Percentiles rank a stretch among this genome's conserved stretches.
phyloP scores from a whole-genome alignment of 441 rosid species.

The Raphanus hybrid region DNA sequence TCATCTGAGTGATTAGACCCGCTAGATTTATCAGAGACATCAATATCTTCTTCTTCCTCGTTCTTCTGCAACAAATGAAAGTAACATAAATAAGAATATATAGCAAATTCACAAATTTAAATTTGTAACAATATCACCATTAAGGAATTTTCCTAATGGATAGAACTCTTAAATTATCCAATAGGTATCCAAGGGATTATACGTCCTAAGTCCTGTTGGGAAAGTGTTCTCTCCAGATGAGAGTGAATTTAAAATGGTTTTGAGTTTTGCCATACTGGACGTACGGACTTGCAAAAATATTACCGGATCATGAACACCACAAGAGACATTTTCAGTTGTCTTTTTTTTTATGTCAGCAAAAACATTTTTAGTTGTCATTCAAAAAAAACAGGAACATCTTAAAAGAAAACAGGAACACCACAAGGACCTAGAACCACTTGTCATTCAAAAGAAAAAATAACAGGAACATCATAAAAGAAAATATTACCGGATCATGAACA shows the following conservation, averaged over 20 bases:
- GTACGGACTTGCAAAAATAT: too few species aligned
- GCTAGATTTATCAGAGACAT: slow-evolving; percentile 47
- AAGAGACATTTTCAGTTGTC: too few species aligned
- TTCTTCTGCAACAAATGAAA: slow-evolving; percentile 9
- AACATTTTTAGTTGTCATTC: too few species aligned
- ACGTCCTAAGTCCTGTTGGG: too few species aligned
- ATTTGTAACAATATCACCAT: not conserved
- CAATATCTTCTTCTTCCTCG: slow-evolving; percentile 28
- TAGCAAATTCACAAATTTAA: not conserved
- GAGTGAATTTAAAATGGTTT: not conserved
- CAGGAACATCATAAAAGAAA: slow-evolving; percentile 5
- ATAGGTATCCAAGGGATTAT: too few species aligned
- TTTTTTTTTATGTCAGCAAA: too few species aligned
- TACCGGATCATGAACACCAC: too few species aligned
- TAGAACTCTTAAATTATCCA: not conserved
- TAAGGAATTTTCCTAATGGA: not conserved
- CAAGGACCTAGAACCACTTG: not conserved
- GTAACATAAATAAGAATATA: not conserved
- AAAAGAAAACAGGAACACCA: too few species aligned
- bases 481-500: slow-evolving; percentile 41
- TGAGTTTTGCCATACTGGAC: too few species aligned
- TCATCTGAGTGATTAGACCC: slow-evolving; percentile 58
- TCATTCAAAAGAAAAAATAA: not conserved
- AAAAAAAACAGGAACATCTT: too few species aligned
- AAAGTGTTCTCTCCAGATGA: too few species aligned